These are phyloP conservation scores for Xylaria curta DNA, from an alignment of 495 filamentous ascomycete genomes.

Conservation along the genomic window DNA sequence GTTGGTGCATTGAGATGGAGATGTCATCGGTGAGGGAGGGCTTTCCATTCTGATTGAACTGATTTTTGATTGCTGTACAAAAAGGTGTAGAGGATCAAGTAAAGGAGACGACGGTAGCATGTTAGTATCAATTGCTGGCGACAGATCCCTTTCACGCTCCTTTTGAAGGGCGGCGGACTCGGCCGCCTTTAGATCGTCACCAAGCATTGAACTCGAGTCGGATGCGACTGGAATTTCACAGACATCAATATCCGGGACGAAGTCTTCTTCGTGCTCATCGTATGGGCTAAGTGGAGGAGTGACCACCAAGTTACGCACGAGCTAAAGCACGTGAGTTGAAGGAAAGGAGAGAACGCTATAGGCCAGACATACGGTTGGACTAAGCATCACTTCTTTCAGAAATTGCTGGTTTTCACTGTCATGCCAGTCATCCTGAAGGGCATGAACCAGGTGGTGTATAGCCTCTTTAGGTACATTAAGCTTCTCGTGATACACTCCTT, in stretches of 20 bases:
- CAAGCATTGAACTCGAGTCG: conserved; percentile 53
- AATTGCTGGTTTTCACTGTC: conserved; percentile 43
- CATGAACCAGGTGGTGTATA: conserved; percentile 46
- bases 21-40: conserved; percentile 32
- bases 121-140: conserved; percentile 2
- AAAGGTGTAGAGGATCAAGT: conserved; percentile 16
- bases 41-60: conserved; percentile 29
- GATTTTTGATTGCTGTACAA: conserved; percentile 25
- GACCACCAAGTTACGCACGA: conserved; percentile 36
- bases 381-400: conserved; percentile 34
- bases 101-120: conserved; percentile 24
- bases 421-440: conserved; percentile 49
- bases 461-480: conserved; percentile 49
- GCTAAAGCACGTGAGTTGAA: conserved; percentile 13
- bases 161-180: conserved; percentile 49
- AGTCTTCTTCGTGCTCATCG: conserved; percentile 46
- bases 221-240: conserved; percentile 61
- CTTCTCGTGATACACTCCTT: conserved; percentile 48
- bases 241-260: conserved; percentile 52
- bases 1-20: neutral
- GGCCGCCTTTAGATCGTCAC: conserved; percentile 53
- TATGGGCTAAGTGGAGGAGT: conserved; percentile 67
- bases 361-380: conserved; percentile 45
- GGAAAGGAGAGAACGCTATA: neutral
- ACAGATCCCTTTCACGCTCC: conserved; percentile 33